Base-by-base conservation (phyloP, 2,329 filamentous ascomycete genomes). In the Penicillium griseofulvum region DNA sequence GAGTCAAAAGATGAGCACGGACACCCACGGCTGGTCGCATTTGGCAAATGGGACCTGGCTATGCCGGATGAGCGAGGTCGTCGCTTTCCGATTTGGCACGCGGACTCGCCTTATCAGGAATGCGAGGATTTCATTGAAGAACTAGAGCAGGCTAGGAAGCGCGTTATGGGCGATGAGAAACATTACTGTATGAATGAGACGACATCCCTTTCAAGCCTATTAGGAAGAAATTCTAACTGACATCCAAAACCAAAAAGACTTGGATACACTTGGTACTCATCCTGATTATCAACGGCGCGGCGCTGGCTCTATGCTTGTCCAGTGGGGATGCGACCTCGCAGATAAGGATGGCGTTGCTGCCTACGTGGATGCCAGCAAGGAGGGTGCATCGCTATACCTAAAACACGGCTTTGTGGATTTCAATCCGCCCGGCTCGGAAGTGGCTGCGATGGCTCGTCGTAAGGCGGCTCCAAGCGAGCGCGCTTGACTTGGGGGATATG, bases 201-300 rank as follows among this genome's bases (percentile, higher is more conserved):
- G 11, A 44, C 5, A 3, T 2, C 7, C 14, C 12, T 2, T 29
- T 24, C 16, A 34, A 45, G 1, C n/a, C 1, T 12, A 14, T 4
- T 19, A 28, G 39, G 22, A 19, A 10, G 11, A 44, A 8, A 19
- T 19, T 29, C 3, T 29, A 7, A 19, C 26, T 44, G 26, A 44
- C n/a, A 16, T 16, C 2, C n/a, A 2, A 14, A 19, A 29, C 11
- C 5, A 7, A 31, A 29, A 29, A 76, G 76, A 75, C 56, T 65
- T 78, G 5, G 64, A 70, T 7, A 56, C 68, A 22, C 65, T 79
- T 3, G 67, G 68, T 8, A 76, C 75, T 16, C 69, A 76, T 48
- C 76, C 76, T 0, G 67, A 74, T n/a, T 73, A 77, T 42, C 71
- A 75, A 51, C 61, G 71, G 5, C 71, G 74, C n/a, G 76, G 74